Evolutionary conservation across 2,329 filamentous ascomycete species (phyloP), one percentile per base, ranked within the genome.

Genomic region (Colletotrichum echinochloae): DNA sequence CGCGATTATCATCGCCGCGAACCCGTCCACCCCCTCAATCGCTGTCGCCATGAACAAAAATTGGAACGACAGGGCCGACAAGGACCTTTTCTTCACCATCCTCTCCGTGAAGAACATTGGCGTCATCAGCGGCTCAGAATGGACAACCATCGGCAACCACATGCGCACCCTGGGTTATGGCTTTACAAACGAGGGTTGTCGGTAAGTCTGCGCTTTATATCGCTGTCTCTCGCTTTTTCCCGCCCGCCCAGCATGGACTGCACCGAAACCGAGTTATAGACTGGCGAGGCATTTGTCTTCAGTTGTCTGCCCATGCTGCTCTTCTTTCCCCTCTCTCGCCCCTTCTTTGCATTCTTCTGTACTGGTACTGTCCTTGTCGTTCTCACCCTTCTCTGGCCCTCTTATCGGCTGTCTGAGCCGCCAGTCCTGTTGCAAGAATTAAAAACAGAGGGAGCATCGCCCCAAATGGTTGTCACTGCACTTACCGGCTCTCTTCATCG

Each of bases 111-210:
- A 90, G 80, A 88, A 89, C 77, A 89, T 90, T 74, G 88, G 88
- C 73, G 83, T 89, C 76, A 89, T 90, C 78, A 90, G 87, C 78
- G 88, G 87, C 68, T 80, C 82, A 20, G 88, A 90, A 87, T 90
- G 88, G 88, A 86, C 83, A 35, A 88, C 84, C 48, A 90, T 90
- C 74, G 88, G 88, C 72, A 88, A 87, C 77, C 83, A 88, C 72
- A 90, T 90, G 88, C 83, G 88, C 71, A 79, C 80, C 44, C 75
- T 89, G 67, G 88, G 88, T 65, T 90, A 90, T 75, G 87, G 87
- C 78, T 90, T 90, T 78, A 90, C 88, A 23, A 90, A 90, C 81
- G 88, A 90, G 77, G 88, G 88, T 74, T 90, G 88, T 74, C 87
- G 88, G 88, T 90, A 81, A 81, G 87, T 86, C 59, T 60, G 54